Evolutionary conservation across 768 basidiomycete genomes (phyloP).

Genomic region (Porphyrellus cyaneotinctus): DNA sequence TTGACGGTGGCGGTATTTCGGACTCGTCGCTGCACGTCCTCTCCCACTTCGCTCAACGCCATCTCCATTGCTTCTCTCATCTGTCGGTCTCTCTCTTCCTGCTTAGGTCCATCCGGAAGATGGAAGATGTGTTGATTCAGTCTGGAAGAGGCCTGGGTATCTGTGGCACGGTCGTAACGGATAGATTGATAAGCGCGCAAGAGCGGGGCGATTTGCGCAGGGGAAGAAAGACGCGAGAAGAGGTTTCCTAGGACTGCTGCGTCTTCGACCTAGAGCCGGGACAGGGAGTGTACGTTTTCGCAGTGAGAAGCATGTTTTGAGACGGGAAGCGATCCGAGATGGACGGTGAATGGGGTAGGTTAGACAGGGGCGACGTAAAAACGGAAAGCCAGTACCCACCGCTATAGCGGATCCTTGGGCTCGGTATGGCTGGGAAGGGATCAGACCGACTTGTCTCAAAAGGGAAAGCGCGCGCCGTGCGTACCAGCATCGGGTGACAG

Average conservation of each 20-base stretch:
- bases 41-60: conserved; percentile 28
- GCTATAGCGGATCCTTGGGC: conserved; percentile 57
- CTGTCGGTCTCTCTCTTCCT: conserved; percentile 44
- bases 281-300: background rate
- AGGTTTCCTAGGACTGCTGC: conserved; percentile 44
- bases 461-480: background rate
- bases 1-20: conserved; percentile 9
- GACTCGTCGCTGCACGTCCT: conserved; percentile 8
- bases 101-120: conserved; percentile 50
- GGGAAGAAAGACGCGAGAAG: conserved; percentile 43
- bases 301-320: background rate
- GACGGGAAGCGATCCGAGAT: background rate
- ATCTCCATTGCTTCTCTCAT: conserved; percentile 49
- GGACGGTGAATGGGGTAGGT: background rate
- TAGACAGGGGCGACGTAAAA: background rate
- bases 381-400: conserved; percentile 24
- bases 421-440: conserved; percentile 23
- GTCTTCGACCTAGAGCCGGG: conserved; percentile 31
- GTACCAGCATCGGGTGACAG: conserved; percentile 52
- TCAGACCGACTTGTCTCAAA: background rate
- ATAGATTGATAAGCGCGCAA: conserved; percentile 51
- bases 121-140: conserved; percentile 55
- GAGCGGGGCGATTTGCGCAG: conserved; percentile 41
- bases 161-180: conserved; percentile 46
- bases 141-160: conserved; percentile 46